phyloP scores from a whole-genome alignment of 768 basidiomycete genomes.

The Phaffia tasmanica region DNA sequence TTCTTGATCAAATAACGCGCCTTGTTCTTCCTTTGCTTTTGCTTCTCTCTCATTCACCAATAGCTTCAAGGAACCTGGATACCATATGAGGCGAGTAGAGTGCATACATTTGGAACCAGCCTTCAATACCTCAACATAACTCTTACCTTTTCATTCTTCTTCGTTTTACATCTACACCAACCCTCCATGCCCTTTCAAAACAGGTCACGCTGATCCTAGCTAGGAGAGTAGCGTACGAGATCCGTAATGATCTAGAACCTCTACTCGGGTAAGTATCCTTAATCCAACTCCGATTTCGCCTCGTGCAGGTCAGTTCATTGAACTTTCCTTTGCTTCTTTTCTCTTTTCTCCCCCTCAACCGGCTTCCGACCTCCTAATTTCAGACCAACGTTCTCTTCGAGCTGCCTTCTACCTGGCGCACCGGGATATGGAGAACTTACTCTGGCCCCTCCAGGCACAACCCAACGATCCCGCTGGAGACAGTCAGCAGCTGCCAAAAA shows the following conservation, averaged over 20 bases:
- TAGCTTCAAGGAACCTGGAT: constrained; percentile 83
- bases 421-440: constrained; percentile 79
- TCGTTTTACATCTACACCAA: not conserved
- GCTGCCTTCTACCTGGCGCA: constrained; percentile 73
- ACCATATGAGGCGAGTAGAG: constrained; percentile 59
- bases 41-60: not conserved
- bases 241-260: constrained; percentile 74
- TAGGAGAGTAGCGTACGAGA: constrained; percentile 70
- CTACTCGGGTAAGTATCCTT: constrained; percentile 58
- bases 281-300: not conserved
- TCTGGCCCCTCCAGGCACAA: constrained; percentile 7
- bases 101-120: not conserved
- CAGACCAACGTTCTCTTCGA: constrained; percentile 72
- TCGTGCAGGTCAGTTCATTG: no score
- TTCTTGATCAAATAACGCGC: not conserved
- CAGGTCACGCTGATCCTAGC: constrained; percentile 24
- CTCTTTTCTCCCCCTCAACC: not conserved
- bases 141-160: not conserved
- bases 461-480: no score
- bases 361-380: not conserved
- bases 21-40: not conserved
- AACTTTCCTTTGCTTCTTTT: not conserved
- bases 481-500: no score
- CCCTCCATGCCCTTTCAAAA: not conserved
- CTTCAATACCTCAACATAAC: no score